Evolutionary conservation across 257 asterid species (phyloP), one percentile per base, ranked within the genome.

Genomic region (Craterostigma plantagineum): DNA sequence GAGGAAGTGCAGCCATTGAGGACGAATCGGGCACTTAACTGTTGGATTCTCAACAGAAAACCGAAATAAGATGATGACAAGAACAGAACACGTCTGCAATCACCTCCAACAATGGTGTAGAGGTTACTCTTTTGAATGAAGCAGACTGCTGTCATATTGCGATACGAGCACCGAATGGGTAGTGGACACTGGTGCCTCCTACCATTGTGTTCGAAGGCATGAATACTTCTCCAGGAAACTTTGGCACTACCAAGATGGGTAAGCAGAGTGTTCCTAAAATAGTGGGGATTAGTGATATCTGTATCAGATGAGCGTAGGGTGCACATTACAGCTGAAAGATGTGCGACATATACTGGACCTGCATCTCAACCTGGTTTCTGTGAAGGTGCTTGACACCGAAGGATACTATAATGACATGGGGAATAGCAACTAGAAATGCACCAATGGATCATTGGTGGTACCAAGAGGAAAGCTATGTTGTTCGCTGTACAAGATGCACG

Each of bases 201-300:
- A 37, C 42, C 42, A 37, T 9, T 37, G 42, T 37, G 42, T 37
- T 3, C 10, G 0, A 10, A 37, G 42, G 14, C 13, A 10, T 23
- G 42, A 37, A 13, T 37, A 37, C 10, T 37, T 37, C 42, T 10
- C 14, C 1, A 37, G 42, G 42, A 3, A 10, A 2, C 1, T 37
- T 37, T 37, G n/a, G 42, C 14, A 37, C 13, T 37, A 13, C 9
- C 14, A 37, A 37, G 42, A 37, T 37, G 42, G 42, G 42, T 37
- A 37, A 9, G 8, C 8, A 37, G 10, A 37, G 42, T 13, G n/a
- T 13, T 10, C 0, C 42, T 10, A 4, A 37, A 11, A 37, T 37
- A 3, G 42, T 37, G n/a, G 0, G 42, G 9, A 10, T 37, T 10
- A 3, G 42, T 37, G 42, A 37, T 37, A 37, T 37, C 9, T 13